Base-by-base conservation (phyloP, 257 asterid genomes). In the Ligustrum vulgare region DNA sequence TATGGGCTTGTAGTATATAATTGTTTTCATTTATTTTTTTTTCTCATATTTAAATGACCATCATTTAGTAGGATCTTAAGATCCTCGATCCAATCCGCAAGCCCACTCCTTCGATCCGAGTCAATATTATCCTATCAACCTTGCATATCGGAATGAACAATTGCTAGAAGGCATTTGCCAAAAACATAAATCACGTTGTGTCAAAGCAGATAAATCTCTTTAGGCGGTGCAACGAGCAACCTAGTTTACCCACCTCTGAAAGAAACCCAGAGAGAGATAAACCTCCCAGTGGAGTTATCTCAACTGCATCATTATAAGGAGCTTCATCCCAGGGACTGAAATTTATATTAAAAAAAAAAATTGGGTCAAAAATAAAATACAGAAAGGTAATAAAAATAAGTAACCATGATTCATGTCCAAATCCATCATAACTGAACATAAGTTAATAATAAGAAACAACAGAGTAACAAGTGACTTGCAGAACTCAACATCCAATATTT, bases 281-380 rank as follows among this genome's bases (percentile, higher is more conserved):
- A 18, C 96, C 94, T 45, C 92, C 91, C 71, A 80, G 43, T 58
- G 91, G 91, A 75, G 94, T 93, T 84, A 93, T 90, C 83, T 91
- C 92, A 5, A 90, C 97, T 34, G 97, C 99, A 86, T 93, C 96
- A 69, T 81, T 87, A 71, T 92, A 95, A 81, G 98, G 99, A 84
- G 87, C 81, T 80, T 88, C 94, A 70, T 86, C 89, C 97, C 97
- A 95, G 56, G 98, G 98, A 71, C 99, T 95, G 86, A 51, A 79
- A 83, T 72, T 79, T 70, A 78, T 83, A 86, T 34, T 78, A 82
- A 63, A 43, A 79, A 77, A 39, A 77, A 79, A 77, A 39, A 77
- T 75, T 72, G 74, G 80, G 75, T 45, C 77, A 86, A 31, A 23
- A 35, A 41, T 49, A 72, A 71, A 36, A 62, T 77, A 62, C 80